These are phyloP conservation scores for Hordeum vulgare DNA, from an alignment of 176 grass and related monocot genomes.

Conservation along the genomic window MorexV3_pseudomolecules_assembly NC_058519.1:607068157-607068656, in stretches of 20 bases:
- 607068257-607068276: constrained; percentile 66
- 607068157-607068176: constrained; percentile 48
- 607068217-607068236: constrained; percentile 72
- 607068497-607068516: constrained; percentile 32
- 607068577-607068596: too few relatives aligned
- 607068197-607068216: constrained; percentile 66
- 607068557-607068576: too few relatives aligned
- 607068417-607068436: constrained; percentile 61
- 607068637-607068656: constrained; percentile 85
- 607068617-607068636: too few relatives aligned
- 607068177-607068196: constrained; percentile 68
- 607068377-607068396: constrained; percentile 29
- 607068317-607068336: constrained; percentile 2
- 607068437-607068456: constrained; percentile 51
- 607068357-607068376: constrained; percentile 68
- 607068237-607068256: constrained; percentile 64
- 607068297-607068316: constrained; percentile 14
- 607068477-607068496: constrained; percentile 43
- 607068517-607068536: constrained; percentile 53
- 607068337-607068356: constrained; percentile 48
- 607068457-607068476: constrained; percentile 86
- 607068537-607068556: constrained; percentile 96
- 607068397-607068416: constrained; percentile 61
- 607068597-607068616: too few relatives aligned
- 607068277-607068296: constrained; percentile 96